These are phyloP conservation scores for Atkinsonella hypoxylon DNA, from an alignment of 2,329 filamentous ascomycete genomes.

Conservation along the genomic window DNA sequence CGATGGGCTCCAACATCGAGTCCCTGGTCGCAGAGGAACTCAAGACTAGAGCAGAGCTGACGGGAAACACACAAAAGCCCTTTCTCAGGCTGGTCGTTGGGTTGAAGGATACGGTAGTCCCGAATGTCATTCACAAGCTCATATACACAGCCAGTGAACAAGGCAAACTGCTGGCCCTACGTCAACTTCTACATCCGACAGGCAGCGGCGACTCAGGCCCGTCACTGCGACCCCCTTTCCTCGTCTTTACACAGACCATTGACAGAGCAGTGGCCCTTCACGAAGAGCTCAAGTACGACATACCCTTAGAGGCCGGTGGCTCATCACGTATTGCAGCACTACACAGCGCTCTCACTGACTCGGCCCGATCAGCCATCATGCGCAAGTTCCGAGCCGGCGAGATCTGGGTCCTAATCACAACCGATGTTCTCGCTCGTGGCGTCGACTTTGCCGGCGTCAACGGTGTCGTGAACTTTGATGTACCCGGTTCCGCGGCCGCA, in stretches of 20 bases:
- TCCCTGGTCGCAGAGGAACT: conserved; percentile 61
- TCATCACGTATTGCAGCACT: conserved; percentile 77
- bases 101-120: conserved; percentile 87
- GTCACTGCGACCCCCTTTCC: conserved; percentile 69
- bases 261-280: conserved; percentile 78
- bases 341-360: conserved; percentile 73
- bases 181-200: conserved; percentile 75
- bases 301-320: conserved; percentile 77
- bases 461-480: conserved; percentile 94
- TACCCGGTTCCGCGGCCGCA: conserved; percentile 76
- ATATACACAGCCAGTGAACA: conserved; percentile 86
- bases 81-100: conserved; percentile 86
- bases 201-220: conserved; percentile 42
- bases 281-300: conserved; percentile 87
- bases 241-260: conserved; percentile 95
- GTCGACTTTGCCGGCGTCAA: conserved; percentile 94
- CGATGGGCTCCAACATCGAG: conserved; percentile 91
- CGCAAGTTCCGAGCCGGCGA: conserved; percentile 81
- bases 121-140: conserved; percentile 81
- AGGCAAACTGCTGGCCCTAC: conserved; percentile 83
- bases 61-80: conserved; percentile 29
- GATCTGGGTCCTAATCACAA: conserved; percentile 94
- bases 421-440: conserved; percentile 81
- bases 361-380: conserved; percentile 69
- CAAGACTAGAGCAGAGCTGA: conserved; percentile 33